These are phyloP conservation scores for Aegilops tauschii DNA, from an alignment of 176 grass and related monocot genomes.

Conservation along the genomic window DNA sequence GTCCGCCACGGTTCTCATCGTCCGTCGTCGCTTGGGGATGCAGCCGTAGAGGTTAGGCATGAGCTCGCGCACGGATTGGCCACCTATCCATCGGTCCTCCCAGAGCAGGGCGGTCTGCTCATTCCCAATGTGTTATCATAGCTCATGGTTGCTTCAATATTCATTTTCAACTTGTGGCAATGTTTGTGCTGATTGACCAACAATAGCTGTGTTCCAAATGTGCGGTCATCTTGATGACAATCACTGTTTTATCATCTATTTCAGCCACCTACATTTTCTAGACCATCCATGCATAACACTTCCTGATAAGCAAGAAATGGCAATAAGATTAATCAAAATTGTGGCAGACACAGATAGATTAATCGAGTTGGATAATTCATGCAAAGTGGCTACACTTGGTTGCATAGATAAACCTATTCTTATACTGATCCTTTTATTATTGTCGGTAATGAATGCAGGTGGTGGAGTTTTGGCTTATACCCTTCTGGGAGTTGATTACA, in stretches of 20 bases:
- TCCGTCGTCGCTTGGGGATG: no score
- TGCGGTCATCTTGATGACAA: neutral
- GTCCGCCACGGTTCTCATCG: no score
- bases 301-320: neutral
- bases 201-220: neutral
- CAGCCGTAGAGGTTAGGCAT: no score
- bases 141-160: no score
- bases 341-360: neutral
- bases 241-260: neutral
- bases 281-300: neutral
- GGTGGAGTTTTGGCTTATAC: slow-evolving; percentile 95
- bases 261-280: neutral
- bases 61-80: no score
- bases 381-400: neutral
- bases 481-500: slow-evolving; percentile 93
- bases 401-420: neutral
- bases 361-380: neutral
- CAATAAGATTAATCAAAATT: neutral
- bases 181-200: neutral
- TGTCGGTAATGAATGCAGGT: slow-evolving; percentile 48
- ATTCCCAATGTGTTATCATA: no score
- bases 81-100: no score
- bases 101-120: no score
- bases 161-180: neutral
- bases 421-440: neutral